Conservation (phyloP, 352 stramenopile genomes). For the Pythium phragmiticola region DNA sequence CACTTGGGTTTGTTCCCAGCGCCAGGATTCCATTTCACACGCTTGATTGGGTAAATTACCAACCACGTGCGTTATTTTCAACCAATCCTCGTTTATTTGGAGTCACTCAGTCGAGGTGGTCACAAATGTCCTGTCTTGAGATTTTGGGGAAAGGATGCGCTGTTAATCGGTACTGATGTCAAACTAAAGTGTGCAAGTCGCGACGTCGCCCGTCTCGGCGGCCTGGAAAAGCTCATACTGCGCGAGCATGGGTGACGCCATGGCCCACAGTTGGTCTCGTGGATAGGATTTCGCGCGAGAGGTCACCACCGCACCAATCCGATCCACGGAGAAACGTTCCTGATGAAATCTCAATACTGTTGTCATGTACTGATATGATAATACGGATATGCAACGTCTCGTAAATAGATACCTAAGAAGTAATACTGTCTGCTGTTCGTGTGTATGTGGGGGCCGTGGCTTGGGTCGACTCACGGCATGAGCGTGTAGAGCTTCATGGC, state of each 20-base stretch:
- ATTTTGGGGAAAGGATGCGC: no score
- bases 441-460: no score
- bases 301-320: no score
- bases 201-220: conserved; percentile 18
- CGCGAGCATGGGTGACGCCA: not conserved
- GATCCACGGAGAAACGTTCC: no score
- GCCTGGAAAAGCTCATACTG: conserved; percentile 14
- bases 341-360: no score
- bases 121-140: not conserved
- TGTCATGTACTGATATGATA: no score
- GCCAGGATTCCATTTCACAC: not conserved
- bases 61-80: not conserved
- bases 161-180: no score
- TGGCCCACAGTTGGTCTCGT: not conserved
- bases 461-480: no score
- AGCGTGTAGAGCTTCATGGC: not conserved
- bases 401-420: no score
- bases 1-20: not conserved
- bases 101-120: conserved; percentile 12
- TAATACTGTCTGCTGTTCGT: no score
- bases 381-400: no score
- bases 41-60: conserved; percentile 2
- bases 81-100: conserved; percentile 7
- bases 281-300: not conserved
- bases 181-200: not conserved